Percentiles rank a stretch among this genome's conserved stretches.
phyloP scores from a whole-genome alignment of 345 rosid species.

The Arabis alpina region DNA sequence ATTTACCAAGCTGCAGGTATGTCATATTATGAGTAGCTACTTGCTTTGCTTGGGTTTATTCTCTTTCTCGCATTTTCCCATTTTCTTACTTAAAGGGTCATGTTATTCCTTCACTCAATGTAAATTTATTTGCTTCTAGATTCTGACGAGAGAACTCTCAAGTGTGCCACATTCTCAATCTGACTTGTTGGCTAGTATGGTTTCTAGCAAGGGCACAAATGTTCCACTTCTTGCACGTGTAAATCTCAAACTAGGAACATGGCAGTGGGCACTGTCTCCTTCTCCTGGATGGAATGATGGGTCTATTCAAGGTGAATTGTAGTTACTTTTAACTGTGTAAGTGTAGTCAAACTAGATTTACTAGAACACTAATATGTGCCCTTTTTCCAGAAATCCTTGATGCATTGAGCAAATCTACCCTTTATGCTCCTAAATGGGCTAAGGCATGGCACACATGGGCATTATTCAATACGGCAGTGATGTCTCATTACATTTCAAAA shows the following conservation, averaged over 20 bases:
- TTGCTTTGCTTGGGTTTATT: constrained; percentile 23
- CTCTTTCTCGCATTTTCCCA: constrained; percentile 7
- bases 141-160: constrained; percentile 76
- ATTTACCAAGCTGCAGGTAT: constrained; percentile 84
- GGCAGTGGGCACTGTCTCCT: constrained; percentile 92
- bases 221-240: constrained; percentile 86
- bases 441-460: constrained; percentile 99
- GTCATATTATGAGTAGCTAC: constrained; percentile 24
- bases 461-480: constrained; percentile 93
- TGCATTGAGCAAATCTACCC: constrained; percentile 79
- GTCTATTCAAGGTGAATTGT: constrained; percentile 71
- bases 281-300: constrained; percentile 90
- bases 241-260: constrained; percentile 78
- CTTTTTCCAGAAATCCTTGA: constrained; percentile 66
- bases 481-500: constrained; percentile 85
- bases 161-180: constrained; percentile 59
- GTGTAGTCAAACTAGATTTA: constrained; percentile 28
- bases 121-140: constrained; percentile 48
- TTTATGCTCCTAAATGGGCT: constrained; percentile 80
- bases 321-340: constrained; percentile 26
- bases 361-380: constrained; percentile 14
- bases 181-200: constrained; percentile 50
- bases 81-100: constrained; percentile 28
- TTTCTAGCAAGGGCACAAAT: constrained; percentile 55
- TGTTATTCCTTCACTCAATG: constrained; percentile 31